These are phyloP conservation scores for Aspergillus tamarii DNA, from an alignment of 2,329 filamentous ascomycete genomes.

Conservation along the genomic window DNA sequence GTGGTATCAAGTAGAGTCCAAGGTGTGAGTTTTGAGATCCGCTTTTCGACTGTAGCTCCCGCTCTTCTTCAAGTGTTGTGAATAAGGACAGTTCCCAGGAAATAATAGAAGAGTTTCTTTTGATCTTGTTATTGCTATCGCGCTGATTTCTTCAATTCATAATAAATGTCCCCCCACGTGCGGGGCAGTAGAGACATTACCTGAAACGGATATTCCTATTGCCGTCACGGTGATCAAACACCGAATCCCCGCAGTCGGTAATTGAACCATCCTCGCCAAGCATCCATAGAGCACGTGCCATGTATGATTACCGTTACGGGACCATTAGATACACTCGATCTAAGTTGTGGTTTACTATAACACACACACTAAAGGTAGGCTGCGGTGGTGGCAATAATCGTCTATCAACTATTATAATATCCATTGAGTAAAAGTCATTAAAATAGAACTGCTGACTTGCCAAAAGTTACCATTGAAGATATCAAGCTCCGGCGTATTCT, in stretches of 20 bases:
- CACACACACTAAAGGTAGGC: neutral
- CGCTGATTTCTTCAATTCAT: neutral
- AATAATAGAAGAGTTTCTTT: neutral
- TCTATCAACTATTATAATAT: neutral
- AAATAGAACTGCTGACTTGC: neutral
- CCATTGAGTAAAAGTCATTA: neutral
- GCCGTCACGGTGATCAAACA: slow-evolving; percentile 18
- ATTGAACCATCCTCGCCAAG: slow-evolving; percentile 14
- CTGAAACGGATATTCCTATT: slow-evolving; percentile 16
- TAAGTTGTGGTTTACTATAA: neutral
- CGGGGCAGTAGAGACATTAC: slow-evolving; percentile 7
- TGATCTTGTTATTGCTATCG: neutral
- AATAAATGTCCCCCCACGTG: slow-evolving; percentile 10
- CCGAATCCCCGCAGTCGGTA: slow-evolving; percentile 21
- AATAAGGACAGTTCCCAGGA: no score
- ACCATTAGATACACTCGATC: neutral
- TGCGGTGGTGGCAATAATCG: neutral
- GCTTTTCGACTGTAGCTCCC: neutral
- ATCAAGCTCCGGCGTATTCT: neutral
- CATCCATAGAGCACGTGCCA: slow-evolving; percentile 4
- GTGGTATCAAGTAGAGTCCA: neutral
- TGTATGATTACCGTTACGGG: slow-evolving; percentile 13
- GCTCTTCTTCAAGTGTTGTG: no score
- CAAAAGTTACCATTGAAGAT: neutral
- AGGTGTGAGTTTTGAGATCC: neutral